Conservation (phyloP, 1,139 yeast genomes). For the Hansenula sp. region DNA sequence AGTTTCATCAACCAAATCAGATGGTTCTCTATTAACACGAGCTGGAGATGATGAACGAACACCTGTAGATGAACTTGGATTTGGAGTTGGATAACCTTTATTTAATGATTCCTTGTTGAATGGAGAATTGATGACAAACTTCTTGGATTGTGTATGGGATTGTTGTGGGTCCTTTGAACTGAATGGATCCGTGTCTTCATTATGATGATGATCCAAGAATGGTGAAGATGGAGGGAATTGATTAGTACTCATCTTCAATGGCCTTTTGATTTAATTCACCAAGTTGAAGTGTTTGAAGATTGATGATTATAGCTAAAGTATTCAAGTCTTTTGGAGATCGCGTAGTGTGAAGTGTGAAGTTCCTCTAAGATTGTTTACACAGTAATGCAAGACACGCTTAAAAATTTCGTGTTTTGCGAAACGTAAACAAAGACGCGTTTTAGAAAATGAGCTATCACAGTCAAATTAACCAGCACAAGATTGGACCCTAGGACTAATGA, state of each 20-base stretch:
- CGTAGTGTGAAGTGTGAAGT: not conserved
- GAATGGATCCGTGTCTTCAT: slow-evolving; percentile 22
- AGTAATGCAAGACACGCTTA: too few relatives aligned
- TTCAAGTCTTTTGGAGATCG: not conserved
- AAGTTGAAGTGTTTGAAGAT: too few relatives aligned
- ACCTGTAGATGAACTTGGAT: slow-evolving; percentile 37
- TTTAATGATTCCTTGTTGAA: slow-evolving; percentile 9
- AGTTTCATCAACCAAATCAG: not conserved
- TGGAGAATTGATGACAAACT: slow-evolving; percentile 19
- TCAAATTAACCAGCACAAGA: too few relatives aligned
- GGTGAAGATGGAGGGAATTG: slow-evolving; percentile 70
- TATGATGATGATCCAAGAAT: slow-evolving; percentile 27
- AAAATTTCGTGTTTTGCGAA: not conserved
- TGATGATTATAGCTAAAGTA: not conserved
- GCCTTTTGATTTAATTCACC: not conserved
- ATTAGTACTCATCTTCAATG: slow-evolving; percentile 10
- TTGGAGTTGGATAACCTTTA: slow-evolving; percentile 35
- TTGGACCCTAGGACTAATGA: too few relatives aligned
- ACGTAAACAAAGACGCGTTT: not conserved
- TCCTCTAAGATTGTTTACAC: too few relatives aligned
- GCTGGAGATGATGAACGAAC: slow-evolving; percentile 27
- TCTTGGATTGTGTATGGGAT: slow-evolving; percentile 4
- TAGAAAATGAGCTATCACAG: too few relatives aligned
- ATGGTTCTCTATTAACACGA: slow-evolving; percentile 1
- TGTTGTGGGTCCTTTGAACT: slow-evolving; percentile 9